Evolutionary conservation across 495 filamentous ascomycete species (phyloP), one percentile per base, ranked within the genome.

Genomic region (Penicillium paxilli): DNA sequence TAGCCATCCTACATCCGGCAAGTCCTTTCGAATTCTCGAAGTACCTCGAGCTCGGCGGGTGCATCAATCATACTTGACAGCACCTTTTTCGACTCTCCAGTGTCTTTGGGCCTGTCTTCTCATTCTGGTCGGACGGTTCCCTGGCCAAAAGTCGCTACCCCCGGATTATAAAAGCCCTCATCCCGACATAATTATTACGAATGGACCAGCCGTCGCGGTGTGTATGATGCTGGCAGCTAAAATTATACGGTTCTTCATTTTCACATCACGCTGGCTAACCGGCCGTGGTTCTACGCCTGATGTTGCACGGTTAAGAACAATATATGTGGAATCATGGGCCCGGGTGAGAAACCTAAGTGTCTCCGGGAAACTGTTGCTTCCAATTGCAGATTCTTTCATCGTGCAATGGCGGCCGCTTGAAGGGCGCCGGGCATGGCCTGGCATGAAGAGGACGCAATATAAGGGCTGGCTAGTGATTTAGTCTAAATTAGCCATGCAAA

Each of bases 321-420:
- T 98, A 19, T 98, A 92, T 65, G 80, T 96, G 12, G 94, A 98
- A 80, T 91, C 85, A 23, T 98, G 91, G 87, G 95, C 94, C 2
- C 80, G 92, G 16, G 87, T 94, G 3, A 83, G 75, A 50, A 84
- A 79, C 9, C 65, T 96, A 61, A 97, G 93, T 74, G 68, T 95
- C 45, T 92, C 87, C 49, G 92, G 93, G 6, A 81, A 80, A 55
- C 68, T 97, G 5, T 73, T 97, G 47, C 63, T 85, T 32, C 69
- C 73, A 24, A 60, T 87, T 40, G 86, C 84, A 44, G 83, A 93
- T 71, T 74, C 80, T 49, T 88, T 92, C 57, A 50, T 91, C 26
- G 89, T 92, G 57, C 89, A 92, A 70, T 92, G 89, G 89, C 75
- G 79, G 55, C 65, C 72, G 44, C 67, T 88, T 53, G 77, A 70